These are phyloP conservation scores for Penicillium sp. DNA, from an alignment of 2,329 filamentous ascomycete genomes.

Conservation along the genomic window DNA sequence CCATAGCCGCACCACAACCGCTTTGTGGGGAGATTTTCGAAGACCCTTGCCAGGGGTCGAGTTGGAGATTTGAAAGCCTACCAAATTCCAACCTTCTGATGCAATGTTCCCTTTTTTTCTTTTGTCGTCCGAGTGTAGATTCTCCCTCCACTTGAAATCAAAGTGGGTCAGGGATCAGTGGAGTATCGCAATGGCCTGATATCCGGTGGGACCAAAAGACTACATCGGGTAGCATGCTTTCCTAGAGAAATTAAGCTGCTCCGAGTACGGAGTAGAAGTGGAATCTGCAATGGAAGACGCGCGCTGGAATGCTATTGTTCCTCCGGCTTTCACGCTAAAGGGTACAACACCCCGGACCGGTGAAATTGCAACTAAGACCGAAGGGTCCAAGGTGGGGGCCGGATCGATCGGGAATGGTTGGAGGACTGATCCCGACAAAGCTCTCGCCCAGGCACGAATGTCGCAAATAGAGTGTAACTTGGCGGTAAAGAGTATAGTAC, in stretches of 20 bases:
- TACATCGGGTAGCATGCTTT: too few species aligned
- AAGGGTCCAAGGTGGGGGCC: background rate
- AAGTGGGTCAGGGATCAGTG: too few species aligned
- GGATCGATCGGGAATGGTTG: conserved; percentile 7
- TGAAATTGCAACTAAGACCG: background rate
- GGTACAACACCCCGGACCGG: background rate
- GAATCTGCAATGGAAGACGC: background rate
- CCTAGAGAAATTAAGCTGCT: background rate
- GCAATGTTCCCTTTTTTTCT: background rate
- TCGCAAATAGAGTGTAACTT: too few species aligned
- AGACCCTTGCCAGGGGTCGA: background rate
- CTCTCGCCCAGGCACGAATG: too few species aligned
- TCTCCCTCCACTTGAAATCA: background rate
- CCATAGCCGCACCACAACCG: background rate
- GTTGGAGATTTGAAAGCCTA: background rate
- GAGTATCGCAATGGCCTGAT: too few species aligned
- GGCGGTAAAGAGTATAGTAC: too few species aligned
- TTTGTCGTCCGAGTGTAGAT: background rate
- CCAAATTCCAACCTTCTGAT: background rate
- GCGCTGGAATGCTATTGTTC: background rate
- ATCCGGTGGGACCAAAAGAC: too few species aligned
- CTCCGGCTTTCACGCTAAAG: background rate
- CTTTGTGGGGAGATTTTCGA: background rate
- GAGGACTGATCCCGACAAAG: background rate
- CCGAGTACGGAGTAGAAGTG: background rate